Evolutionary conservation across 2,329 filamentous ascomycete genomes (phyloP), one percentile per base, ranked within the genome.

Genomic region (Cladosporium sp.): DNA sequence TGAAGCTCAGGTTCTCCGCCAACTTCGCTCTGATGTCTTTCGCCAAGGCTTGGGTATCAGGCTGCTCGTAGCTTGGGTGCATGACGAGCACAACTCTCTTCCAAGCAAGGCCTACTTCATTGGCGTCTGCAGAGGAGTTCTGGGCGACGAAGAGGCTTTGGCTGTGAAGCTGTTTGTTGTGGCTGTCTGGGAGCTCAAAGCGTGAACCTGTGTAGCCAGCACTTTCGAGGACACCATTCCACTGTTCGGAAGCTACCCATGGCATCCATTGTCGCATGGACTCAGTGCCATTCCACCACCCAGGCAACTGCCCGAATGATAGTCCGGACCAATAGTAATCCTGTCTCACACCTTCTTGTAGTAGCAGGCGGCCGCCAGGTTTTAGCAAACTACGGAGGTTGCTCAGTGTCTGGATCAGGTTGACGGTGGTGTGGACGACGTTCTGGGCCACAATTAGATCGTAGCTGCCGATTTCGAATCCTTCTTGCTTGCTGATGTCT

Each of bases 381-480:
- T 64, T 65, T 25, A 70, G 45, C 12, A 69, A 44, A 8, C 49
- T 57, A 22, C 65, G 60, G 6, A 60, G 50, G 49, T 68, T 64
- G n/a, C 22, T 44, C 34, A 68, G 7, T 0, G 62, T 60, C 4
- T 45, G 15, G n/a, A 57, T 48, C 7, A 67, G 37, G 19, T 47
- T 19, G 3, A 35, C 35, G 6, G 66, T 68, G 15, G 65, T 61
- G 44, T 68, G 66, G 1, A 67, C 22, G 10, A 68, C 65, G 13
- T 64, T 59, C 1, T 47, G 32, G 10, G 66, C 67, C 44, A 68
- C 57, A 4, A 69, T 50, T 9, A 67, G n/a, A 45, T 70, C 68
- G 32, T 62, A 69, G n/a, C 28, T 44, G 12, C 49, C 55, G 15
- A 73, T 58, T 22, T 64, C 59, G 28, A 74, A 74, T 0, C 73